phyloP scores from a whole-genome alignment of 1,284 basidiomycete species.

The Heliocybe sulcata region DNA sequence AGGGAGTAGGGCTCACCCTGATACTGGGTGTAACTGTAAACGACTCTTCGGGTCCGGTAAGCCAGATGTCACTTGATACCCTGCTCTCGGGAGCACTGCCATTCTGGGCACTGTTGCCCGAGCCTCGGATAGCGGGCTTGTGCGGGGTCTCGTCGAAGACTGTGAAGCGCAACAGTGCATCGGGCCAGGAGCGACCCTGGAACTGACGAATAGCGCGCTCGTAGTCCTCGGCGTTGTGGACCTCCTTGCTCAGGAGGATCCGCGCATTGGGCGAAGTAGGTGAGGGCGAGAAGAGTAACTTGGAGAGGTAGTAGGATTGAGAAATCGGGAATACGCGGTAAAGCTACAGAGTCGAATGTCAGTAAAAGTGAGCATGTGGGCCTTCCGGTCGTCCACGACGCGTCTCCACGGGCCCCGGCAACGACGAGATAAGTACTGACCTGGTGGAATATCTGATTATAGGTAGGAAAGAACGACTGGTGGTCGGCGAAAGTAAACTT shows the following conservation, averaged over 20 bases:
- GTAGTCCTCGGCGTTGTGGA: conserved; percentile 53
- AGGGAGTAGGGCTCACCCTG: not conserved
- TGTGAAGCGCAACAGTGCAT: conserved; percentile 54
- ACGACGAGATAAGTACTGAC: conserved; percentile 19
- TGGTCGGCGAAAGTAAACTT: conserved; percentile 33
- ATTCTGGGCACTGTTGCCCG: not conserved
- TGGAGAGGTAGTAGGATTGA: conserved; percentile 52
- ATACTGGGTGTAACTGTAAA: not conserved
- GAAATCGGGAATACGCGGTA: conserved; percentile 60
- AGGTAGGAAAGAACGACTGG: conserved; percentile 32
- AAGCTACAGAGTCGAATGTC: conserved; percentile 34
- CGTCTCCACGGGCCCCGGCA: not conserved
- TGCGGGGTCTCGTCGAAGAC: conserved; percentile 45
- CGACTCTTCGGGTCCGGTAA: not conserved
- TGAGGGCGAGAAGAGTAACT: conserved; percentile 59
- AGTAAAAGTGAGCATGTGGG: conserved; percentile 8
- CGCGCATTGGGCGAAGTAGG: conserved; percentile 24
- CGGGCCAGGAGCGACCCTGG: conserved; percentile 40
- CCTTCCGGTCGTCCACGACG: too few species aligned
- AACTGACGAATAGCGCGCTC: conserved; percentile 39
- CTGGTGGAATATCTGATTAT: conserved; percentile 34
- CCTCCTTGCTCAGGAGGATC: conserved; percentile 55
- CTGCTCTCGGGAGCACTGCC: not conserved
- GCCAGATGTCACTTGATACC: not conserved
- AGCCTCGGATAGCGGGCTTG: conserved; percentile 16